Conservation (phyloP, 2,329 filamentous ascomycete genomes). For the Monosporascus ibericus region DNA sequence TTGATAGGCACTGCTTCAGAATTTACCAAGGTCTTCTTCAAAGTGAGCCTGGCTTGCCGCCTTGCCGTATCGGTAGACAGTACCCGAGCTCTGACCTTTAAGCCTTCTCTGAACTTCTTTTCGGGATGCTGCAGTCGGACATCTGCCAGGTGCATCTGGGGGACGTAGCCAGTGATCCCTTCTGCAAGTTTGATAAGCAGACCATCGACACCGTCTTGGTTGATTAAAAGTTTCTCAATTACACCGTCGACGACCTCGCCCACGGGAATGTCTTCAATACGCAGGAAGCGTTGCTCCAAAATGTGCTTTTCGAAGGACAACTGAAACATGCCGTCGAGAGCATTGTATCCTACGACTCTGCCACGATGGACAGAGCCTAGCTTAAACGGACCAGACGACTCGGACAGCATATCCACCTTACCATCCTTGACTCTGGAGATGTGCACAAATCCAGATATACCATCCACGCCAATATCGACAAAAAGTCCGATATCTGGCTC, state of each 20-base stretch:
- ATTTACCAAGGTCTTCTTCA: slow-evolving; percentile 94
- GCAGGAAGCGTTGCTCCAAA: slow-evolving; percentile 80
- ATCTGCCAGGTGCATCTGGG: slow-evolving; percentile 84
- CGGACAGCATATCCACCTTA: slow-evolving; percentile 77
- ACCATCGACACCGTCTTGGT: slow-evolving; percentile 70
- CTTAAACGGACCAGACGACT: slow-evolving; percentile 71
- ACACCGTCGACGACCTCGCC: slow-evolving; percentile 76
- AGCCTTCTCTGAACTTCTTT: slow-evolving; percentile 88
- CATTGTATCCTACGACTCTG: slow-evolving; percentile 79
- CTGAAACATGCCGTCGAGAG: slow-evolving; percentile 78
- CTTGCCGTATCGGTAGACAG: slow-evolving; percentile 71
- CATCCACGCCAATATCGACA: slow-evolving; percentile 60
- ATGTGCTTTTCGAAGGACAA: slow-evolving; percentile 78
- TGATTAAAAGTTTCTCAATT: slow-evolving; percentile 78
- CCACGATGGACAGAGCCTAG: slow-evolving; percentile 72
- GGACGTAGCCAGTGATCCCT: slow-evolving; percentile 81
- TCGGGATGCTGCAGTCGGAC: slow-evolving; percentile 85
- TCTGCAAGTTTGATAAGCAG: slow-evolving; percentile 80
- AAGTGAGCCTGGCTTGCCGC: slow-evolving; percentile 74
- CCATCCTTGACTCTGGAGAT: slow-evolving; percentile 89
- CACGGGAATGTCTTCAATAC: slow-evolving; percentile 82
- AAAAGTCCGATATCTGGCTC: slow-evolving; percentile 78
- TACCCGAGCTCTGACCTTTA: slow-evolving; percentile 78
- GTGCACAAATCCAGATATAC: slow-evolving; percentile 82
- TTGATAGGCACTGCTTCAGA: slow-evolving; percentile 77